Evolutionary conservation across 352 stramenopile species (phyloP), one percentile per base, ranked within the genome.

Genomic region (Globisporangium cederbergense): DNA sequence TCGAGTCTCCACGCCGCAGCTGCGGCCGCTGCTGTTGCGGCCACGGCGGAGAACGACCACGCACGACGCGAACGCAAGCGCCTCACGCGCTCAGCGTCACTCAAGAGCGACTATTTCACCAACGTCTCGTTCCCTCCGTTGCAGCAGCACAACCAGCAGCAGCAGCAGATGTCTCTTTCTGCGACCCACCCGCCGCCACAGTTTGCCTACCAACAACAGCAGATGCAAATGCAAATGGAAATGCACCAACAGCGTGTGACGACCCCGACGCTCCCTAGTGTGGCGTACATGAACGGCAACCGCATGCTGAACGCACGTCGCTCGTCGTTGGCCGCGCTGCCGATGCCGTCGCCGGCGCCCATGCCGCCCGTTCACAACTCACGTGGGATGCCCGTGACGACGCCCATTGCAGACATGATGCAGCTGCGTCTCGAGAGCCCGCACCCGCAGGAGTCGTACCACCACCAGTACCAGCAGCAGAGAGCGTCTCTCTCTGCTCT

Each of bases 41-140:
- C 56, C 16, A 34, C 46, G 4, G 56, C 56, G 4, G 69, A 81
- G 13, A 70, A 70, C 25, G 79, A 86, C 54, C 67, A 76, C 16
- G 76, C 77, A 2, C 67, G 79, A 54, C 82, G 77, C 13, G 79
- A 90, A 32, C 80, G 82, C 32, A 91, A 91, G 70, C 80, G 82
- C 18, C 58, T 89, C 36, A 91, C 80, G 30, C 78, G 82, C 25
- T 91, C 82, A 32, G 77, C 80, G 14, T 91, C 82, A n/a, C 70
- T 89, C 40, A 88, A 91, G 65, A 82, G 75, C 54, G 82, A 91
- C 36, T 91, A 91, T 60, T 91, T 81, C 53, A 82, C 82, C 25
- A 82, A 73, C 4, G 70, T 76, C 11, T 71, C 79, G 58, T 83
- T 81, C 25, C 70, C 71, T 5, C 62, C 64, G 4, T 36, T 76